Evolutionary conservation across 345 rosid genomes (phyloP), one percentile per base, ranked within the genome.

Genomic region (Eucalyptus sp.): DNA sequence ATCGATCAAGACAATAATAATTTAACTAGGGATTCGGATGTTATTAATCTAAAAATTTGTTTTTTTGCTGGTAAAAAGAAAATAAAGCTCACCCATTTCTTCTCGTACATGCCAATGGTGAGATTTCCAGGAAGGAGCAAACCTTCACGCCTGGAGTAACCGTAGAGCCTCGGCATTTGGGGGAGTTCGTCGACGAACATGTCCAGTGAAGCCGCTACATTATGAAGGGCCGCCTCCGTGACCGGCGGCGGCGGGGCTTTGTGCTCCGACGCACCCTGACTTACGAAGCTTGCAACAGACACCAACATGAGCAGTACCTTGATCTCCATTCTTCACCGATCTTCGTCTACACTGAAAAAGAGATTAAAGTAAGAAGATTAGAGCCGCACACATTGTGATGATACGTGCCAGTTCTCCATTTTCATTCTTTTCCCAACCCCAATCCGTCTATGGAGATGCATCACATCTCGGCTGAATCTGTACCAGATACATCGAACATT

Each of bases 101-200:
- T 90, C 50, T 66, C 24, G 31, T 84, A 88, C 89, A 90, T 90
- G 89, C 91, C 91, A 52, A 90, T 90, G 31, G 89, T 68, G 71
- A 88, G 89, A 64, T 64, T 68, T 50, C 49, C 60, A 4, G 88
- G 87, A 16, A 18, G 51, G 37, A 25, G 71, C 58, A 20, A 22
- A 62, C 87, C 68, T 9, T 37, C 33, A 18, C 37, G 18, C 27
- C 37, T 16, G 17, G 62, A 60, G 58, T 49, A 88, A 37, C 89
- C 89, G 15, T 29, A 52, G 4, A 88, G 86, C 50, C 64, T 90
- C 27, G 91, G 88, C 86, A 88, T 90, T 41, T 71, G 56, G 15
- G 86, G 89, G 29, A 88, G 91, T 48, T 90, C 88, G 54, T 90
- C 91, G 10, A 90, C 88, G 49, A 62, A 86, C 88, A 64, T 88